These are phyloP conservation scores for Xanthoconium separans DNA, from an alignment of 1,284 basidiomycete species.

Conservation along the genomic window DNA sequence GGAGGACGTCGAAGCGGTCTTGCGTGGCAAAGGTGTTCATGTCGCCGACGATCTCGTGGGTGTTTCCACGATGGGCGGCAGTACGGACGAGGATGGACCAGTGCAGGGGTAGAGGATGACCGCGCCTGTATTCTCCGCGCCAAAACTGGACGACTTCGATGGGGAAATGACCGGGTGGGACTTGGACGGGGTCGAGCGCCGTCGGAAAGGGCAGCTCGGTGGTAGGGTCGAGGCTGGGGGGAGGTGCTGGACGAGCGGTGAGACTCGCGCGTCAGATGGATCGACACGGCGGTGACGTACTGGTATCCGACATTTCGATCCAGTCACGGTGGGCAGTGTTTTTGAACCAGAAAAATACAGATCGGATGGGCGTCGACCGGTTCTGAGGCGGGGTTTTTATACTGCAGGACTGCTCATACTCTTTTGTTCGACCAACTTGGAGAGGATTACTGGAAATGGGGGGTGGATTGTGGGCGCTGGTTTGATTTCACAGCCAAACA, in stretches of 20 bases:
- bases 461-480: slow-evolving; percentile 4
- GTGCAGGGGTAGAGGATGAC: slow-evolving; percentile 23
- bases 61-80: slow-evolving; percentile 19
- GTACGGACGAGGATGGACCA: slow-evolving; percentile 29
- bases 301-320: not conserved
- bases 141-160: slow-evolving; percentile 32
- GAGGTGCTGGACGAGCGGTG: not conserved
- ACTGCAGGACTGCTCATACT: not conserved
- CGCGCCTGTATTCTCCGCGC: slow-evolving; percentile 19
- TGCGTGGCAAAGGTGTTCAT: slow-evolving; percentile 24
- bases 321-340: too few species aligned
- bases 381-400: slow-evolving; percentile 1
- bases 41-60: slow-evolving; percentile 31
- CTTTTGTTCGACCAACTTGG: slow-evolving; percentile 9
- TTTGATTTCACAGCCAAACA: slow-evolving; percentile 1
- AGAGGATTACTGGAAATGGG: slow-evolving; percentile 2
- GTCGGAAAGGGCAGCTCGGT: not conserved
- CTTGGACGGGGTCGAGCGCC: slow-evolving; percentile 17
- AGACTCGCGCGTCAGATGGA: not conserved
- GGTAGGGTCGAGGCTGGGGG: not conserved
- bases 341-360: not conserved
- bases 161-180: slow-evolving; percentile 20
- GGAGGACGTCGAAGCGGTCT: slow-evolving; percentile 9
- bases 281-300: not conserved
- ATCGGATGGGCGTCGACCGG: not conserved